These are phyloP conservation scores for Aspergillus ellipticus DNA, from an alignment of 495 filamentous ascomycete genomes.

Conservation along the genomic window DNA sequence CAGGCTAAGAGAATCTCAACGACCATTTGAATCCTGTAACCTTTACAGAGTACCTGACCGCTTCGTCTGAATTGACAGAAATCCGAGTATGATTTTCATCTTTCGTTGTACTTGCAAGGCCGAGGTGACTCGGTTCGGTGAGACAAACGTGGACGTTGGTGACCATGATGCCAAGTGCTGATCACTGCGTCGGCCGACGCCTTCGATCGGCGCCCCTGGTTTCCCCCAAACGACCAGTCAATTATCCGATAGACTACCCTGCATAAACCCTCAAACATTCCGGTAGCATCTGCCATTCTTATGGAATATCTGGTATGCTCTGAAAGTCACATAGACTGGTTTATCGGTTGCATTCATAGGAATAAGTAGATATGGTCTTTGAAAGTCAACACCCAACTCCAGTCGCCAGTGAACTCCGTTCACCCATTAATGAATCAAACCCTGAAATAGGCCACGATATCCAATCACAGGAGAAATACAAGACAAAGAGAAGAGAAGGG, in stretches of 20 bases:
- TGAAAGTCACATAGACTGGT: not conserved
- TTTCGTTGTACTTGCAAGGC: not conserved
- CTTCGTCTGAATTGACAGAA: not conserved
- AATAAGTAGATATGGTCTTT: not conserved
- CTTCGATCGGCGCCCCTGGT: not conserved
- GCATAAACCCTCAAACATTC: too few species aligned
- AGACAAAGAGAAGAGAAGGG: not conserved
- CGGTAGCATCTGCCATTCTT: too few species aligned
- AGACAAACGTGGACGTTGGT: not conserved
- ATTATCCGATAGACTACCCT: not conserved
- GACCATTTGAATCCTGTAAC: conserved; percentile 5
- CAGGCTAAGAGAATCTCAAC: conserved; percentile 9
- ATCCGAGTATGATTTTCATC: not conserved
- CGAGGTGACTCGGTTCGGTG: too few species aligned
- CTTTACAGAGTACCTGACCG: conserved; percentile 17
- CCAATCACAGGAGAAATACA: not conserved
- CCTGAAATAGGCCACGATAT: not conserved
- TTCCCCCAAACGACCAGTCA: not conserved
- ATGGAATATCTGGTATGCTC: too few species aligned
- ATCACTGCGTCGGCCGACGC: not conserved
- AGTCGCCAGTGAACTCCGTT: not conserved
- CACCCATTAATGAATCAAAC: not conserved
- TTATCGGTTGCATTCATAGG: not conserved
- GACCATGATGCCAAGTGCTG: not conserved
- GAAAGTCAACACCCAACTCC: not conserved